A percentile compares a stretch with the other conserved stretches of the same genome.
Evolutionary conservation across 225 moss, liverwort and hornwort genomes (phyloP).

Genomic region (Sphagnum contortum): DNA sequence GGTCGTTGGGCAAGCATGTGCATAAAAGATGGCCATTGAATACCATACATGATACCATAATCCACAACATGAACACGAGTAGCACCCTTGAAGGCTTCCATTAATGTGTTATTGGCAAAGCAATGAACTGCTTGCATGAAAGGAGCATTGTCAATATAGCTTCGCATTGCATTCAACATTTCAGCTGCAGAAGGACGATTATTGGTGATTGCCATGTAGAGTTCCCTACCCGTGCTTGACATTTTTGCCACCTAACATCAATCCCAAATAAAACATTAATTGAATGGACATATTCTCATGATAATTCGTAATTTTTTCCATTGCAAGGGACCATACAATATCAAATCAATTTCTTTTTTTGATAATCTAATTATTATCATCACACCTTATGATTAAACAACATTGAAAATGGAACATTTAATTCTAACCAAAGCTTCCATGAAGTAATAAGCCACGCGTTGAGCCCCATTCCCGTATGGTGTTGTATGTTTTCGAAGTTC

Average conservation of each 20-base stretch:
- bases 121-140: slow-evolving; percentile 42
- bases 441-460: too few relatives aligned
- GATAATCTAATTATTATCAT: too few relatives aligned
- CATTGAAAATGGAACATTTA: too few relatives aligned
- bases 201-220: slow-evolving; percentile 57
- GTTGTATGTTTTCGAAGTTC: too few relatives aligned
- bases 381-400: too few relatives aligned
- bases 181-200: slow-evolving; percentile 47
- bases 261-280: too few relatives aligned
- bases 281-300: too few relatives aligned
- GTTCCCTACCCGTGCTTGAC: slow-evolving; percentile 75
- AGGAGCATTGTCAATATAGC: slow-evolving; percentile 44
- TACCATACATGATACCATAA: slow-evolving; percentile 80
- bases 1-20: slow-evolving; percentile 27
- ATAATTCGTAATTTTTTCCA: too few relatives aligned
- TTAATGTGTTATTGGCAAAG: slow-evolving; percentile 46
- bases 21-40: slow-evolving; percentile 84
- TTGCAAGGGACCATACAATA: too few relatives aligned
- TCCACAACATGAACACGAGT: slow-evolving; percentile 63
- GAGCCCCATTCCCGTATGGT: too few relatives aligned
- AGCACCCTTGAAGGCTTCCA: slow-evolving; percentile 34
- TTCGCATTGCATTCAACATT: slow-evolving; percentile 50
- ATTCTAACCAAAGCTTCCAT: too few relatives aligned
- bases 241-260: slow-evolving; percentile 44
- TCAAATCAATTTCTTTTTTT: too few relatives aligned